These are phyloP conservation scores for Mrakia gelida DNA, from an alignment of 768 basidiomycete species.

Conservation along the genomic window DNA sequence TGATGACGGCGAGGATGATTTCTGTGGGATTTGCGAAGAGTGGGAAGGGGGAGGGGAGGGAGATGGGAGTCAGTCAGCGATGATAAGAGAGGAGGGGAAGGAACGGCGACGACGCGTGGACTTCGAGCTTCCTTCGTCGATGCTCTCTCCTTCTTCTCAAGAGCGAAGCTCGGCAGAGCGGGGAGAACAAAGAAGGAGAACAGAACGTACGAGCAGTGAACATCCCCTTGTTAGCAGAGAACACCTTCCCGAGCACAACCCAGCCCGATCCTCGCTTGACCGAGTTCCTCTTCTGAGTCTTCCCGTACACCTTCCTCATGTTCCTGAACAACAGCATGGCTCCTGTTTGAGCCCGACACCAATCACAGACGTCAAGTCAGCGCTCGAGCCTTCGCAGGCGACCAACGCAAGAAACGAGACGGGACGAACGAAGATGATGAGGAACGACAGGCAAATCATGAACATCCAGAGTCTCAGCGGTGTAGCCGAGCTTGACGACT, in stretches of 20 bases:
- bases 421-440: slow-evolving; percentile 57
- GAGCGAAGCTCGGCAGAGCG: too few relatives aligned
- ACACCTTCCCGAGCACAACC: slow-evolving; percentile 41
- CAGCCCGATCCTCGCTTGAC: slow-evolving; percentile 35
- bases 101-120: too few relatives aligned
- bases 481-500: slow-evolving; percentile 74
- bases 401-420: too few relatives aligned
- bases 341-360: neutral
- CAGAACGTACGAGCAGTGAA: slow-evolving; percentile 40
- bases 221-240: slow-evolving; percentile 38
- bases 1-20: slow-evolving; percentile 39
- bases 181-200: neutral
- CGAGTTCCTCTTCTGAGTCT: slow-evolving; percentile 33
- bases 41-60: neutral
- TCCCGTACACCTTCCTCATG: slow-evolving; percentile 40
- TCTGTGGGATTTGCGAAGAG: slow-evolving; percentile 28
- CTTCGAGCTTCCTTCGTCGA: too few relatives aligned
- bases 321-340: slow-evolving; percentile 38
- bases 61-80: neutral
- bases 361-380: neutral
- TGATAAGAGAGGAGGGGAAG: too few relatives aligned
- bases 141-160: too few relatives aligned
- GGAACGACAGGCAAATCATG: slow-evolving; percentile 82
- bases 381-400: too few relatives aligned
- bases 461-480: slow-evolving; percentile 68